Conservation (phyloP, 73 alveolate genomes). For the Tetrahymena borealis region DNA sequence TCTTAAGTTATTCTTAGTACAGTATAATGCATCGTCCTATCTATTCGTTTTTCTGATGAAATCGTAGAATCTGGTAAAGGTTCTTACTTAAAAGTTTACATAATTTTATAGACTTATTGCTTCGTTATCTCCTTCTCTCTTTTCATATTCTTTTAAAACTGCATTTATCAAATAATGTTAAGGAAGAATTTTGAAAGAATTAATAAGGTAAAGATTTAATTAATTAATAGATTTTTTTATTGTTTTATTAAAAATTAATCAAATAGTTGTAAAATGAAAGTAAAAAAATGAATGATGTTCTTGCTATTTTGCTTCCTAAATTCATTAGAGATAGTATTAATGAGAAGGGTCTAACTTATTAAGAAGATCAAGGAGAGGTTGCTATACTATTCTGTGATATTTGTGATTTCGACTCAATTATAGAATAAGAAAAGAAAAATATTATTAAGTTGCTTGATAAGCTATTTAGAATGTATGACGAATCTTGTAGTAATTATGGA, state of each 20-base stretch:
- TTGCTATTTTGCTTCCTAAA: conserved; percentile 39
- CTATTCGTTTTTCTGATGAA: neutral
- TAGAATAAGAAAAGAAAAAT: conserved; percentile 10
- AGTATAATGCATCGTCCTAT: neutral
- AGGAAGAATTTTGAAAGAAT: neutral
- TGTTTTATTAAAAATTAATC: too few species aligned
- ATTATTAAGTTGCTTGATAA: conserved; percentile 27
- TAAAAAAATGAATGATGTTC: conserved; percentile 24
- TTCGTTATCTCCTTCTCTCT: neutral
- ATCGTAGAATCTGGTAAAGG: neutral
- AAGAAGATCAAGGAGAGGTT: conserved; percentile 49
- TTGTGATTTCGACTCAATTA: conserved; percentile 43
- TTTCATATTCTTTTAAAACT: neutral
- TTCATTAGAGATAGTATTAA: conserved; percentile 41
- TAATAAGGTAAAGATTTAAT: neutral
- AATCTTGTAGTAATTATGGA: conserved; percentile 34
- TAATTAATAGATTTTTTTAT: too few species aligned
- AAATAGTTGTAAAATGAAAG: conserved; percentile 9
- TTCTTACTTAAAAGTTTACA: neutral
- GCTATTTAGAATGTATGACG: conserved; percentile 32
- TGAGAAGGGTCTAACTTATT: conserved; percentile 19
- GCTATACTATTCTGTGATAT: conserved; percentile 53
- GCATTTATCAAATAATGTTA: neutral
- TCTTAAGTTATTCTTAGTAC: neutral
- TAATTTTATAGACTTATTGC: neutral